Evolutionary conservation across 75 land plant species (phyloP).

Genomic region (Cryptomeria japonica): DNA sequence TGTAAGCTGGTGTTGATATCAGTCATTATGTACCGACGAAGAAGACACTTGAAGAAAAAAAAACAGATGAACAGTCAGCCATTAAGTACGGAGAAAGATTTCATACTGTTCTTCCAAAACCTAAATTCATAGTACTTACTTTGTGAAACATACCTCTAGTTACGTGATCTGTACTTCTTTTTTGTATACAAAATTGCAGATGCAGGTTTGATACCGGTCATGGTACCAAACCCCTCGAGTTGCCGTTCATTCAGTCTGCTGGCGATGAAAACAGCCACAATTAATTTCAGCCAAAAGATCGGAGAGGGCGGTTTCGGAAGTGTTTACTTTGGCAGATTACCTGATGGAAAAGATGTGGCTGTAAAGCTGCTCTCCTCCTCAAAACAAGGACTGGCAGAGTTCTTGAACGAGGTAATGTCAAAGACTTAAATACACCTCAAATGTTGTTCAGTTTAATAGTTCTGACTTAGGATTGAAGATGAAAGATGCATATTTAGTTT

Average conservation of each 20-base stretch:
- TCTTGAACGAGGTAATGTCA: constrained; percentile 13
- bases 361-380: constrained; percentile 18
- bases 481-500: no score
- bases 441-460: neutral
- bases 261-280: constrained; percentile 19
- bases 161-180: no score
- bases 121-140: no score
- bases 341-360: constrained; percentile 23
- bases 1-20: neutral
- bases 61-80: no score
- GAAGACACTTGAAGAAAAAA: no score
- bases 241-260: neutral
- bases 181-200: no score
- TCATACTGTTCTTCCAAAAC: no score
- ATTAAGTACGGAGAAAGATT: no score
- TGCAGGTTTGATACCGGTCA: neutral
- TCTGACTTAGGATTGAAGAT: neutral
- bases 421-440: neutral
- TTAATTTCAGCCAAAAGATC: constrained; percentile 18
- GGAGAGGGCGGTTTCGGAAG: constrained; percentile 27
- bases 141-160: no score
- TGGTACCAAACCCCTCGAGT: neutral
- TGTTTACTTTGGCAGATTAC: constrained; percentile 30
- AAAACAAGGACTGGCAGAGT: constrained; percentile 22
- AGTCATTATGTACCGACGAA: no score